phyloP scores from a whole-genome alignment of 768 basidiomycete genomes.

The Mycena crocata region DNA sequence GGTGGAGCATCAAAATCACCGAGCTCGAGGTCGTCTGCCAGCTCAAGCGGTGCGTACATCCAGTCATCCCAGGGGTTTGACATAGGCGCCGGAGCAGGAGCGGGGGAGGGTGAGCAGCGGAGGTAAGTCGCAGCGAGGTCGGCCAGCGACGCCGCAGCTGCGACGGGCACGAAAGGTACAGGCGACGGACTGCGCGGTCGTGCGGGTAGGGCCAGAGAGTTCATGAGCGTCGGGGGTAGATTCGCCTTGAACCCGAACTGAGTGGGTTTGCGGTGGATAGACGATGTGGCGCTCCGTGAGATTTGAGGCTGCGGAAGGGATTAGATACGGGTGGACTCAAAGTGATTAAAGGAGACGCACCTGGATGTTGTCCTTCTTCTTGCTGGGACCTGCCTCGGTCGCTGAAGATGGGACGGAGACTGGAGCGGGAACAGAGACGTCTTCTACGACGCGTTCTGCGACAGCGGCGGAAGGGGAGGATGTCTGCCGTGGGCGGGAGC shows the following conservation, averaged over 20 bases:
- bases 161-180: background rate
- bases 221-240: slow-evolving; percentile 14
- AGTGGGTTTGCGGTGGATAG: background rate
- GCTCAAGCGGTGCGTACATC: slow-evolving; percentile 10
- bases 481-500: background rate
- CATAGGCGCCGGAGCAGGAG: background rate
- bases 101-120: background rate
- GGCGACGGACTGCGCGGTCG: background rate
- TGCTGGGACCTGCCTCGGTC: background rate
- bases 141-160: background rate
- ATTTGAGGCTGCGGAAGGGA: background rate
- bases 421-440: background rate
- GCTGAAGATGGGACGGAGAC: background rate
- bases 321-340: background rate
- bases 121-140: background rate
- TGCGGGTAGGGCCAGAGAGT: background rate
- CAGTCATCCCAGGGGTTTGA: slow-evolving; percentile 22
- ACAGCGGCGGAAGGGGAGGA: background rate
- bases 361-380: background rate
- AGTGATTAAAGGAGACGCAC: background rate
- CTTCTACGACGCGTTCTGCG: background rate
- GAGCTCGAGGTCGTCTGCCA: slow-evolving; percentile 2
- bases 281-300: background rate
- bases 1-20: slow-evolving; percentile 1
- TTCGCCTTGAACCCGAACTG: slow-evolving; percentile 24